Evolutionary conservation across 2,329 filamentous ascomycete genomes (phyloP).

Genomic region (Cladorrhinum sp.): DNA sequence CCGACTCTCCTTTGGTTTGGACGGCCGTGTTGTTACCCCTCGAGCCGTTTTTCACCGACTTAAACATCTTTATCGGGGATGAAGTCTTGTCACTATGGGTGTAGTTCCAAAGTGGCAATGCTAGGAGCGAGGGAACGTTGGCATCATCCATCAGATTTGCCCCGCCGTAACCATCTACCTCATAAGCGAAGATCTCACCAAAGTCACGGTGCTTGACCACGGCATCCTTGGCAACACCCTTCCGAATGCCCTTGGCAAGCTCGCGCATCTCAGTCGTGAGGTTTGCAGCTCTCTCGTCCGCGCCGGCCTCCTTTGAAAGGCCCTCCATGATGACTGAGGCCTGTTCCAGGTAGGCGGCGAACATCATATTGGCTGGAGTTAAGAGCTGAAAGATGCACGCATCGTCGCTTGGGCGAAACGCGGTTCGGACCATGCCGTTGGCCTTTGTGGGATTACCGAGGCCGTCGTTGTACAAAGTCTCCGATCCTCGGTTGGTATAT

Average conservation of each 20-base stretch:
- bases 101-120: slow-evolving; percentile 63
- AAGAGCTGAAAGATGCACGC: slow-evolving; percentile 76
- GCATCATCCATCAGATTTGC: slow-evolving; percentile 68
- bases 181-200: slow-evolving; percentile 71
- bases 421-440: slow-evolving; percentile 74
- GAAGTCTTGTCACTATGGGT: slow-evolving; percentile 7
- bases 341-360: slow-evolving; percentile 55
- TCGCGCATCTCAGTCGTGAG: slow-evolving; percentile 53
- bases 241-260: slow-evolving; percentile 58
- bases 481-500: slow-evolving; percentile 66
- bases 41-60: slow-evolving; percentile 15
- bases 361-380: slow-evolving; percentile 77
- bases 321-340: slow-evolving; percentile 49
- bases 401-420: slow-evolving; percentile 82
- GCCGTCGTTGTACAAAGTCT: slow-evolving; percentile 71
- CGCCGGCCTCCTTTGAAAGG: slow-evolving; percentile 31
- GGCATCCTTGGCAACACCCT: slow-evolving; percentile 49
- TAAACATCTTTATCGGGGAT: slow-evolving; percentile 24
- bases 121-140: slow-evolving; percentile 65
- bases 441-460: slow-evolving; percentile 73
- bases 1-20: not conserved
- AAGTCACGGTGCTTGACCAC: slow-evolving; percentile 59
- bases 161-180: slow-evolving; percentile 71
- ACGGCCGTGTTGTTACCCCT: slow-evolving; percentile 3
- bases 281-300: slow-evolving; percentile 33